These are phyloP conservation scores for Didymella lethalis DNA, from an alignment of 2,329 filamentous ascomycete species.

Conservation along the genomic window DNA sequence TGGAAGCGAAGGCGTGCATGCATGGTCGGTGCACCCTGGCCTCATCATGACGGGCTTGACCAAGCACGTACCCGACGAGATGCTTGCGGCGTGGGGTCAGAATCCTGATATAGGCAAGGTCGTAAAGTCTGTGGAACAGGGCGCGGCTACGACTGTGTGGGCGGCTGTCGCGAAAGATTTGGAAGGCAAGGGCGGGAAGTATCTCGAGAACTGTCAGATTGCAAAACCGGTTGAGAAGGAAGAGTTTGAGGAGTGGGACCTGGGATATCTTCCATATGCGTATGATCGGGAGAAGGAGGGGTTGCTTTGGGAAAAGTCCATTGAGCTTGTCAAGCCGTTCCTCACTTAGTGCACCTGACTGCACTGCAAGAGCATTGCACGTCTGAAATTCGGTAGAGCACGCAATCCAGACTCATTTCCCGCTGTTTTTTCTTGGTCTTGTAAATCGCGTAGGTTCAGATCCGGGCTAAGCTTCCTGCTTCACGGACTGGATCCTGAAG, in stretches of 20 bases:
- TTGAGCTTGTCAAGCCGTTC: not conserved
- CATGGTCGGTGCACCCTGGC: not conserved
- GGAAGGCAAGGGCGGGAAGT: not conserved
- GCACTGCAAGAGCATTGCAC: not conserved
- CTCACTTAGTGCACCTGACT: not conserved
- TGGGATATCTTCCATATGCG: not conserved
- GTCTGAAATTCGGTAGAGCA: not conserved
- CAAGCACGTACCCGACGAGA: not conserved
- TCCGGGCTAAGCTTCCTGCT: not conserved
- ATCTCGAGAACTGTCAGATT: not conserved
- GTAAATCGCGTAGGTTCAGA: not conserved
- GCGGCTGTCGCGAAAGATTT: not conserved
- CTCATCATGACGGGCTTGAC: not conserved
- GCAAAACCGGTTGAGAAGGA: not conserved
- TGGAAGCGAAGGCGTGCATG: conserved; percentile 53
- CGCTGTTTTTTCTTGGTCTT: not conserved
- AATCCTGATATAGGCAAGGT: not conserved
- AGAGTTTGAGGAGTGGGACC: not conserved
- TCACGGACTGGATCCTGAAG: not conserved
- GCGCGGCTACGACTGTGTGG: not conserved
- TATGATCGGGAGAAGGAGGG: not conserved
- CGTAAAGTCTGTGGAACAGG: not conserved
- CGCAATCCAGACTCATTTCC: not conserved
- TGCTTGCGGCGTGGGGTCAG: not conserved
- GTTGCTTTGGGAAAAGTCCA: not conserved